Base-by-base conservation (phyloP, 2,329 filamentous ascomycete genomes). In the Stemphylium lycopersici region DNA sequence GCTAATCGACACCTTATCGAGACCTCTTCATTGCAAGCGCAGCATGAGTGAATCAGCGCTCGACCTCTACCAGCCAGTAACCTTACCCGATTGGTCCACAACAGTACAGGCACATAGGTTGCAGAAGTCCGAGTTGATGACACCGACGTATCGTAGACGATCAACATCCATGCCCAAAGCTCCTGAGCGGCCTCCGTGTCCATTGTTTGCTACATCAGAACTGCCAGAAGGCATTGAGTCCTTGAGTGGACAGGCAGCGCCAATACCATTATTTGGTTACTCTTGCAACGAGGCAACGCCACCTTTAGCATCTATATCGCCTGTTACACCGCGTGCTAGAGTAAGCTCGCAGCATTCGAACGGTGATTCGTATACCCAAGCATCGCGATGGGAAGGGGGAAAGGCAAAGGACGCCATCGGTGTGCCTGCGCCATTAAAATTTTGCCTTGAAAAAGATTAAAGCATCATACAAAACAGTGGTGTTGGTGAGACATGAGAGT, bases 41-140 rank as follows among this genome's bases (percentile, higher is more conserved):
- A 68, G 65, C 36, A 62, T 67, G 50, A 68, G 63, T 49, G 69
- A 71, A 15, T 65, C 65, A 3, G 59, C 58, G 24, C 56, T 71
- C 18, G 49, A 64, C 11, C 56, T 58, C 12, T 64, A 67, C 31
- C 48, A 58, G 6, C 41, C 48, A 12, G 53, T 58, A 7, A 46
- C 52, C 10, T 52, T 59, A 18, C 56, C 59, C 8, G 53, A 66
- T 15, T 40, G 42, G 31, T 54, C 48, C 12, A 57, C 42, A 22
- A 31, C n/a, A 12, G 15, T 47, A 16, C 38, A 34, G 12, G 26
- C 4, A 22, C n/a, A n/a, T 34, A 20, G 7, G 0, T 37, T 18
- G 26, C 6, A 18, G 12, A 31, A 13, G 12, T 42, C 24, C 32
- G 3, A 39, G 16, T 52, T 36, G 11, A 34, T 49, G 8, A 37